Evolutionary conservation across 1,284 basidiomycete genomes (phyloP), one percentile per base, ranked within the genome.

Genomic region (Calocybe gambosa): DNA sequence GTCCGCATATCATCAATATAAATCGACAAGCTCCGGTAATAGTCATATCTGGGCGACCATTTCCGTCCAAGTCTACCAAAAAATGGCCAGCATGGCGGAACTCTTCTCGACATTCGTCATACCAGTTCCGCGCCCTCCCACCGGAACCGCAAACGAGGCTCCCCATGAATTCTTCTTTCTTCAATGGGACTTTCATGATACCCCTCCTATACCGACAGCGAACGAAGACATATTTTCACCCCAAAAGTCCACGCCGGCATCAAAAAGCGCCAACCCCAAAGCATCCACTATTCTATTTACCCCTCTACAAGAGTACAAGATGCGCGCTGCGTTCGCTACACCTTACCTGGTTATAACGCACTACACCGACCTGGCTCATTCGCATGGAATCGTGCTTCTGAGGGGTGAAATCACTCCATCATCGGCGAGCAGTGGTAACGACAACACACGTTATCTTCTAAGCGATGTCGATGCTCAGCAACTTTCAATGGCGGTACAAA

Each of bases 291-390:
- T 95, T 34, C 76, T 99, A 43, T 96, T 96, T 70, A 95, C 95
- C 0, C 89, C 95, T 3, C 74, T 98, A 42, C 87, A 90, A 55
- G 95, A 98, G 69, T 99, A 93, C 78, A 96, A 98, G 67, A 70
- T 83, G 47, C 82, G 89, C 25, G 78, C 80, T 51, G 78, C 87
- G 38, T 98, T 88, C 66, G 91, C 95, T 2, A 93, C 93, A 29
- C 94, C 95, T 0, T 87, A 90, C 59, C 75, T 99, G 20, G 88
- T 91, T 28, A 62, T 98, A 39, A 96, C 95, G 5, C 82, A 92
- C 63, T 97, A 98, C 67, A 88, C 94, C 33, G 95, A 99, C 60
- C 68, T 99, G 5, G 78, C 84, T 1, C 62, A 75, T 20, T 84
- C 84, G 5, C 94, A 98, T 62, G 83, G 80, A 12, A 62, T 89